phyloP scores from a whole-genome alignment of 202 grass and related monocot genomes.

The Zizania palustris region DNA sequence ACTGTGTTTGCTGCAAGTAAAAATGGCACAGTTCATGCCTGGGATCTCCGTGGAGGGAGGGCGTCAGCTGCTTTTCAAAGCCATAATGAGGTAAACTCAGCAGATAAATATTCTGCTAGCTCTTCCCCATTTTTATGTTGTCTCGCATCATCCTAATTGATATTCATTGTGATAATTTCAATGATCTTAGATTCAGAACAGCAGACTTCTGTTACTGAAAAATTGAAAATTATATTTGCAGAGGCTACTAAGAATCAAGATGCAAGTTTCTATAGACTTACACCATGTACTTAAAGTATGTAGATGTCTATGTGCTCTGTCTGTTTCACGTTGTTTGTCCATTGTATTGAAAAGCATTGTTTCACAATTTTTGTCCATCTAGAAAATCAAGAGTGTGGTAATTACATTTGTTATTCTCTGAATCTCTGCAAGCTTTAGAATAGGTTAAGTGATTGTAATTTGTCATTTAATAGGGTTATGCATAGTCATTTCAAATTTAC shows the following conservation, averaged over 20 bases:
- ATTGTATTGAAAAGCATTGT: no score
- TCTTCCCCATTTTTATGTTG: slow-evolving; percentile 13
- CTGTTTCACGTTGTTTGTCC: no score
- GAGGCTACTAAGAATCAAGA: neutral
- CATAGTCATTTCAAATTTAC: no score
- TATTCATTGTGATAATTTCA: slow-evolving; percentile 19
- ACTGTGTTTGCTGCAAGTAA: slow-evolving; percentile 74
- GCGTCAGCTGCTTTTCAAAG: slow-evolving; percentile 89
- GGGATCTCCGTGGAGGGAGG: slow-evolving; percentile 91
- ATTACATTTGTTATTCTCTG: no score
- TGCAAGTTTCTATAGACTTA: neutral
- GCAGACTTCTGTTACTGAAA: slow-evolving; percentile 17
- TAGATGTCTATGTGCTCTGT: no score
- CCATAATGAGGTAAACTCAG: slow-evolving; percentile 65
- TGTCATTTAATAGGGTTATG: no score
- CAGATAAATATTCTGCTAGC: slow-evolving; percentile 20
- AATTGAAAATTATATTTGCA: slow-evolving; percentile 24
- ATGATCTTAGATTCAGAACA: neutral
- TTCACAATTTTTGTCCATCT: no score
- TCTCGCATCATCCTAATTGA: slow-evolving; percentile 3
- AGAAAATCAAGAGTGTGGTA: no score
- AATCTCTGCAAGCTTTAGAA: no score
- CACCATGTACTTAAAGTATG: neutral
- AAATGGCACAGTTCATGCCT: slow-evolving; percentile 75
- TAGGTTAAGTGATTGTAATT: no score